Base-by-base conservation (phyloP, 805 yeast species). In the Wickerhamiella siamensis region DNA sequence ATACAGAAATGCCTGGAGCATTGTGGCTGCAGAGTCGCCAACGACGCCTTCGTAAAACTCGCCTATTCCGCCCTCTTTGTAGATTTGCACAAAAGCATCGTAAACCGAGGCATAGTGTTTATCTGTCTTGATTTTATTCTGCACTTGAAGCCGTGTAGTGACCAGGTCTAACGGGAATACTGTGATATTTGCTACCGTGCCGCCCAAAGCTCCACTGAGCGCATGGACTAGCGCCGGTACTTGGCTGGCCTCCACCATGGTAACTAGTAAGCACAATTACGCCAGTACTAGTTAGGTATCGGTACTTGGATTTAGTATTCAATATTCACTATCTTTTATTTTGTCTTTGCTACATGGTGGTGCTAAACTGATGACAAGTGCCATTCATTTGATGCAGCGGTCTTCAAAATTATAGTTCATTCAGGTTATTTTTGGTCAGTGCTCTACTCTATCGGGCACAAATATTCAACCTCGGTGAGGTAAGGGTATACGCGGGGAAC, bases 21-120 rank as follows among this genome's bases (percentile, higher is more conserved):
- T 43, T n/a, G 57, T 51, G 12, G 59, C 58, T 3, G 55, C 42
- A 2, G 56, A 44, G 40, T 56, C 60, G 22, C 49, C 93, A 9
- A 79, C 69, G 10, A 84, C 67, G 4, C 95, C 95, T 36, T 83
- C 72, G 57, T 84, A 84, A 49, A 86, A 77, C 12, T 81, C 81
- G 33, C 64, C 54, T 3, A 79, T 17, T 4, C 95, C 95, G 57
- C 83, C 94, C 44, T 73, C 70, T 42, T 58, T 56, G 54, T 74
- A 75, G 75, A 86, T 84, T 51, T 71, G 76, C 31, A 51, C 60
- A 53, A 86, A 77, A 1, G 94, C 93, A 58, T 83, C 84, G 15
- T 73, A 43, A 0, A 93, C 78, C 2, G 86, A 81, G 20, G 62
- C 70, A 55, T 83, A 80, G 53, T 69, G 43, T 19, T 35, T 37